Conservation (phyloP, 208 protist genomes). For the Leishmania tarentolae region DNA sequence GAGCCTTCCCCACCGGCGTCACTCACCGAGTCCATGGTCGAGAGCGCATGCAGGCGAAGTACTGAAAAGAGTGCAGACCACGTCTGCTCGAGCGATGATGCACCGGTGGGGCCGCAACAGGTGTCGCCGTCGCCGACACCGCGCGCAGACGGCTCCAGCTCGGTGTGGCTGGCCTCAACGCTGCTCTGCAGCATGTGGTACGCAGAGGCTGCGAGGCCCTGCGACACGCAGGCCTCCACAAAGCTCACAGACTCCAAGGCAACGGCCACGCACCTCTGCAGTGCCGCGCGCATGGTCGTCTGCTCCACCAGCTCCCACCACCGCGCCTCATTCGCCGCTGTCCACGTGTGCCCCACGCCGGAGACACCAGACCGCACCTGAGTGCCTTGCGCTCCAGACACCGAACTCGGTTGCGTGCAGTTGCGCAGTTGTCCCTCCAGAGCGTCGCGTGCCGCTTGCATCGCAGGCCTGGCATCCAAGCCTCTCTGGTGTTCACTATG, state of each 20-base stretch:
- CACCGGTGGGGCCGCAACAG: background rate
- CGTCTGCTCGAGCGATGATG: background rate
- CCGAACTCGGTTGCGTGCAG: background rate
- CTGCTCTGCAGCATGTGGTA: constrained; percentile 1
- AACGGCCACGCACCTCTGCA: constrained; percentile 31
- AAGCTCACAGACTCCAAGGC: constrained; percentile 22
- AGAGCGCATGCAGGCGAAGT: constrained; percentile 17
- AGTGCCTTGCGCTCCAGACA: background rate
- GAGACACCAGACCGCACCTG: background rate
- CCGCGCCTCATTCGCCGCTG: background rate
- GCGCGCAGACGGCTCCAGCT: background rate
- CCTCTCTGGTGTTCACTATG: background rate
- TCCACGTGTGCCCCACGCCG: constrained; percentile 17
- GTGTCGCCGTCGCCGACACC: background rate
- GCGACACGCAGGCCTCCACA: constrained; percentile 16
- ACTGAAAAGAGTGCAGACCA: constrained; percentile 10
- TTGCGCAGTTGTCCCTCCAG: background rate
- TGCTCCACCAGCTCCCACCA: constrained; percentile 18
- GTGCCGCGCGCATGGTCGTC: constrained; percentile 11
- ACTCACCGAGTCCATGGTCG: background rate
- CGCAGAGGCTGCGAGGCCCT: constrained; percentile 3
- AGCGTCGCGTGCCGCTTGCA: background rate
- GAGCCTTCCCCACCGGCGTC: background rate
- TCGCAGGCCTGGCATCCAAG: background rate
- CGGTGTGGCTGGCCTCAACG: background rate